Evolutionary conservation across 257 asterid genomes (phyloP), one percentile per base, ranked within the genome.

Genomic region (Nemophila menziesii): DNA sequence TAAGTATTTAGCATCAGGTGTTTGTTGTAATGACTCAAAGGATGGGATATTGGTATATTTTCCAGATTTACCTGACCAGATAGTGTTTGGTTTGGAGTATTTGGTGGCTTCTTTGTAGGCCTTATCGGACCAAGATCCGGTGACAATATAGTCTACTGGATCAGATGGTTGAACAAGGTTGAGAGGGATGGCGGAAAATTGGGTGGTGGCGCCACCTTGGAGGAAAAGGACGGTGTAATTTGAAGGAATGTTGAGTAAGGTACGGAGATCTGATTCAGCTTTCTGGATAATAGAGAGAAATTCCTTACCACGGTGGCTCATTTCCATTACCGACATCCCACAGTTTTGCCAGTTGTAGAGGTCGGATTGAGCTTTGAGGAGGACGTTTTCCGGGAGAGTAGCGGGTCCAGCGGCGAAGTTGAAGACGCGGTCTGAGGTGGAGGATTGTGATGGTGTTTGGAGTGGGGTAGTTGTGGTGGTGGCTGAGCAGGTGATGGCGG

Each of bases 121-220:
- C 70, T 87, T 87, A 67, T 87, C 92, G n/a, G 92, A 60, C 97
- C 97, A 87, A 1, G 97, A 87, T 49, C 97, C 95, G 22, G 97
- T 87, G 61, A 87, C 69, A 42, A 87, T 44, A 65, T 63, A 87
- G 51, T 87, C 95, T 15, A 80, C 93, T 44, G 33, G 34, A 63
- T 83, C 80, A 0, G 60, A 33, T 0, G 89, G 83, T 5, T 54
- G 49, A 77, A 89, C 71, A 51, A 83, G 51, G 22, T 87, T 87
- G 70, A 87, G 92, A 0, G 97, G 95, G 54, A 72, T 5, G 49
- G 90, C 77, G 44, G 97, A 79, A 65, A 87, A 87, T 44, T 83
- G 97, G 36, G 97, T 78, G 68, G 95, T 87, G 80, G 97, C 97
- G 55, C 95, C 95, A 24, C 97, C 97, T 54, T 87, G 97, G 49